Percentiles rank a stretch among this genome's conserved stretches.
Evolutionary conservation across 257 asterid species (phyloP).

Genomic region (Scutellaria galericulata): DNA sequence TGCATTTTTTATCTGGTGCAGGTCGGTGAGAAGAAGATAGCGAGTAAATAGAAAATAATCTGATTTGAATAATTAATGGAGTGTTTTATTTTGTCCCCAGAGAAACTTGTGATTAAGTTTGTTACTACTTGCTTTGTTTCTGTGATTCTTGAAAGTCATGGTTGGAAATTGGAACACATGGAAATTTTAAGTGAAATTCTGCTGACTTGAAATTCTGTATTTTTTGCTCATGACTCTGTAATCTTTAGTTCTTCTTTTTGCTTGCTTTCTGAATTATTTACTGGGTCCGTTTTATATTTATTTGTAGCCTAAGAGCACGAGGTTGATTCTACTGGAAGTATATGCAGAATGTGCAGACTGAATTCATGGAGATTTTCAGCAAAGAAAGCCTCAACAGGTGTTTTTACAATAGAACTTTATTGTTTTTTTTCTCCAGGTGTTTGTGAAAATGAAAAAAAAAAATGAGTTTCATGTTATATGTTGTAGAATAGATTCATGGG

Average conservation of each 20-base stretch:
- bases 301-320: conserved; percentile 77
- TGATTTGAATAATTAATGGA: too few species aligned
- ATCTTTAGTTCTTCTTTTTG: not conserved
- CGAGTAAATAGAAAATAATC: too few species aligned
- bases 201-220: too few species aligned
- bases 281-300: not conserved
- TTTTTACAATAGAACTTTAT: not conserved
- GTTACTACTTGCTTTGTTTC: too few species aligned
- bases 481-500: not conserved
- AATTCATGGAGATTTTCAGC: conserved; percentile 92
- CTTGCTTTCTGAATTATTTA: not conserved
- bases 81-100: too few species aligned
- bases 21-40: too few species aligned
- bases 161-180: too few species aligned
- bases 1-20: too few species aligned
- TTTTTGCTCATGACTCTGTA: too few species aligned
- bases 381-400: conserved; percentile 96
- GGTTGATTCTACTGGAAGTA: conserved; percentile 86
- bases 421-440: conserved; percentile 26
- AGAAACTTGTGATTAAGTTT: too few species aligned
- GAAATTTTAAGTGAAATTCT: too few species aligned
- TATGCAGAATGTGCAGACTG: conserved; percentile 94
- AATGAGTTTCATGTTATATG: conserved; percentile 23
- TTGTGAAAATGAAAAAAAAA: conserved; percentile 44
- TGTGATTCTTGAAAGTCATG: too few species aligned